Conservation (phyloP, 1,139 yeast species). For the Candida buenavistaensis region DNA sequence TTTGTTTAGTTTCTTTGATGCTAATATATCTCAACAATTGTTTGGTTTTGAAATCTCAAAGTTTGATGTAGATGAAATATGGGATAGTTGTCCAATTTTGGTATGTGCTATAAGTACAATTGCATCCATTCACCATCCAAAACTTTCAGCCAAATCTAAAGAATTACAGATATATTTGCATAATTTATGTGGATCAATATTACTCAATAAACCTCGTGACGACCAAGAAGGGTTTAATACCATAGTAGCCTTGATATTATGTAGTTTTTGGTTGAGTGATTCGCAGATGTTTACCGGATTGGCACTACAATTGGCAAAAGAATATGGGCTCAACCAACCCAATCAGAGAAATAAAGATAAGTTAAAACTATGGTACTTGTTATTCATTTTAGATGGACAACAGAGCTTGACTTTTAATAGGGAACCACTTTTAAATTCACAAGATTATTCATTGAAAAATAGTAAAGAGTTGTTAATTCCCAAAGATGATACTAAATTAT, state of each 20-base stretch:
- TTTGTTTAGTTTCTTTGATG: constrained; percentile 53
- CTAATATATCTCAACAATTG: constrained; percentile 60
- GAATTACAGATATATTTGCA: constrained; percentile 45
- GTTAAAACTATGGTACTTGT: constrained; percentile 63
- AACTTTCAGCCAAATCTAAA: constrained; percentile 35
- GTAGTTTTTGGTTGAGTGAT: constrained; percentile 70
- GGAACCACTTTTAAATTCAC: constrained; percentile 51
- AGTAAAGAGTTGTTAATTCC: constrained; percentile 35
- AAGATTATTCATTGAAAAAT: constrained; percentile 44
- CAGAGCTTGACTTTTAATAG: constrained; percentile 64
- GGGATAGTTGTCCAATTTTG: constrained; percentile 59
- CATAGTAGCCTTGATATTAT: constrained; percentile 60
- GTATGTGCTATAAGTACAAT: constrained; percentile 65
- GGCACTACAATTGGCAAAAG: constrained; percentile 65
- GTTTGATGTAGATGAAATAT: constrained; percentile 49
- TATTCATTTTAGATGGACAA: constrained; percentile 70
- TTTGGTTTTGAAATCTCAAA: constrained; percentile 64
- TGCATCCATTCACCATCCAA: constrained; percentile 62
- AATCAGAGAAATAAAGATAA: constrained; percentile 37
- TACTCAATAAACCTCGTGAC: constrained; percentile 39
- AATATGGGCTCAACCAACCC: constrained; percentile 49
- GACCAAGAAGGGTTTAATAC: constrained; percentile 59
- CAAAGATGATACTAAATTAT: constrained; percentile 6
- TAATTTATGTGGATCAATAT: constrained; percentile 44
- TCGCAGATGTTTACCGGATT: constrained; percentile 67